These are phyloP conservation scores for Phytophthora melonis DNA, from an alignment of 352 stramenopile species.

Conservation along the genomic window DNA sequence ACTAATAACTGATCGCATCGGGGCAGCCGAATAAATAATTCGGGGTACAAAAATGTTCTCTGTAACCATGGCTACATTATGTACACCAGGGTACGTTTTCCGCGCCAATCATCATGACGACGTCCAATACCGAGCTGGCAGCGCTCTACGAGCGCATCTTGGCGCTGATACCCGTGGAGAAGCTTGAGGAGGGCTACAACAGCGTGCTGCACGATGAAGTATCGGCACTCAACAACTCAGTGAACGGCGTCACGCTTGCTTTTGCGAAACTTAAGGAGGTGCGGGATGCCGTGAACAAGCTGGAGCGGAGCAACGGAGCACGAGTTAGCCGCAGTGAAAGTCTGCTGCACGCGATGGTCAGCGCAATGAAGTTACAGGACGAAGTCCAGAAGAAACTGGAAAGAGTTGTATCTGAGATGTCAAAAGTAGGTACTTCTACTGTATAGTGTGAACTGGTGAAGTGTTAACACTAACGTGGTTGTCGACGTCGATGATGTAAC, in stretches of 20 bases:
- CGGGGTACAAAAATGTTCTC: too few relatives aligned
- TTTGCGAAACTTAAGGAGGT: conserved; percentile 27
- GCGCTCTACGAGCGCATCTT: conserved; percentile 29
- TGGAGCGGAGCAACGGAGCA: neutral
- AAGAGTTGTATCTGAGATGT: neutral
- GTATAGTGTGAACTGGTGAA: neutral
- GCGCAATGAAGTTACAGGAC: neutral
- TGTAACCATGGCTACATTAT: too few relatives aligned
- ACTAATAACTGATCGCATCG: too few relatives aligned
- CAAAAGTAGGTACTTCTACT: neutral
- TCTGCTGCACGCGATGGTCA: conserved; percentile 1
- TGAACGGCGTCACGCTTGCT: conserved; percentile 7
- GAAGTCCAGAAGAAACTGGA: conserved; percentile 8
- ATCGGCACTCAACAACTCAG: neutral
- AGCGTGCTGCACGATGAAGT: conserved; percentile 10
- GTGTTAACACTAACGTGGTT: neutral
- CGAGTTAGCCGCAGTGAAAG: conserved; percentile 1
- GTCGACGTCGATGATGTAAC: neutral
- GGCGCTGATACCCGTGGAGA: conserved; percentile 7
- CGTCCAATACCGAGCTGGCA: neutral
- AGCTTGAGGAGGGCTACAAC: conserved; percentile 22
- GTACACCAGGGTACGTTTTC: too few relatives aligned
- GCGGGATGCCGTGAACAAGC: conserved; percentile 7
- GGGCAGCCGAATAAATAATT: too few relatives aligned
- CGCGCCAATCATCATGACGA: neutral